phyloP scores from a whole-genome alignment of 768 basidiomycete species.

The Postia placenta region DNA sequence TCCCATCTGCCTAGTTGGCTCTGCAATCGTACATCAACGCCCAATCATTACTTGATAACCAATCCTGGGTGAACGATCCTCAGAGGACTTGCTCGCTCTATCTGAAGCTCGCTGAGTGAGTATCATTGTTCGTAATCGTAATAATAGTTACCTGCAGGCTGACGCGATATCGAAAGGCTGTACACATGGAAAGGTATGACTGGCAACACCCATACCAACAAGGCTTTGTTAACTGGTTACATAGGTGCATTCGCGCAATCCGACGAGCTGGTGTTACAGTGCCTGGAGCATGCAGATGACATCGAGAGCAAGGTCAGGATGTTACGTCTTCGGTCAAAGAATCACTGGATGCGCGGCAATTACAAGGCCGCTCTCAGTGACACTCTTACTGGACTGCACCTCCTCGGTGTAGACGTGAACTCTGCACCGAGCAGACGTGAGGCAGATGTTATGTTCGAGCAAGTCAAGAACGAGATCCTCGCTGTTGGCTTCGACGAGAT shows the following conservation, averaged over 20 bases:
- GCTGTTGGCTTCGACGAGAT: slow-evolving; percentile 67
- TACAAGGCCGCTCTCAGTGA: slow-evolving; percentile 51
- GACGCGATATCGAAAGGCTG: slow-evolving; percentile 30
- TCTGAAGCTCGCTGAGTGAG: slow-evolving; percentile 58
- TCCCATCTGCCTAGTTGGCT: slow-evolving; percentile 55
- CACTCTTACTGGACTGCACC: slow-evolving; percentile 51
- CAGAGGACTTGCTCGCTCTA: slow-evolving; percentile 45
- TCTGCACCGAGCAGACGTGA: slow-evolving; percentile 44
- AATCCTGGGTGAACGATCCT: slow-evolving; percentile 48
- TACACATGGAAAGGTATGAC: slow-evolving; percentile 57
- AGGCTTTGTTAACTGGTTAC: background rate
- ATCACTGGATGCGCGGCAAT: slow-evolving; percentile 55
- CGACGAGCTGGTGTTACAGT: slow-evolving; percentile 48
- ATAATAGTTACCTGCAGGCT: background rate
- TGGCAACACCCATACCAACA: background rate
- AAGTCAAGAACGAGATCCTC: slow-evolving; percentile 65
- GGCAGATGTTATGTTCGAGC: slow-evolving; percentile 61
- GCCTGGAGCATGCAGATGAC: slow-evolving; percentile 39
- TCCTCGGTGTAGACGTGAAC: slow-evolving; percentile 58
- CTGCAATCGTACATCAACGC: slow-evolving; percentile 59
- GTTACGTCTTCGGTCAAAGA: slow-evolving; percentile 55
- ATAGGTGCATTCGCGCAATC: slow-evolving; percentile 51
- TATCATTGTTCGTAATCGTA: too few relatives aligned
- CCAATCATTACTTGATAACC: slow-evolving; percentile 42
- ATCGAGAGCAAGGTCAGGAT: slow-evolving; percentile 52